Evolutionary conservation across 2,329 filamentous ascomycete genomes (phyloP).

Genomic region (Aspergillus amoenus): DNA sequence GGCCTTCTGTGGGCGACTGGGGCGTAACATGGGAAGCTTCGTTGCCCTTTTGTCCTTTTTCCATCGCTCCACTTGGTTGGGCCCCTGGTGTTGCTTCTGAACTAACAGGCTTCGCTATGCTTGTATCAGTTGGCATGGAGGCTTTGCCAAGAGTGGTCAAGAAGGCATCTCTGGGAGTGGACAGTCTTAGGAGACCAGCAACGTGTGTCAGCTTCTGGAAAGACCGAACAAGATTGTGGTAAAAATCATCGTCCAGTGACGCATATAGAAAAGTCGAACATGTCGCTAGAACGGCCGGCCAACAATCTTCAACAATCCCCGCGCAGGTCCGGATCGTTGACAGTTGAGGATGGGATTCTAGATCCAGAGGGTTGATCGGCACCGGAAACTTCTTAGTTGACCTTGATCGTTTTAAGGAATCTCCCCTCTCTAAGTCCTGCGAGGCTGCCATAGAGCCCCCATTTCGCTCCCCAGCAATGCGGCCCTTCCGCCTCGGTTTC

Average conservation of each 20-base stretch:
- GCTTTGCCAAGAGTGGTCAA: constrained; percentile 91
- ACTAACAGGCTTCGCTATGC: constrained; percentile 22
- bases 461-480: constrained; percentile 39
- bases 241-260: constrained; percentile 88
- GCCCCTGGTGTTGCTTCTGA: constrained; percentile 18
- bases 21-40: constrained; percentile 27
- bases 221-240: constrained; percentile 84
- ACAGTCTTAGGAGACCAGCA: constrained; percentile 78
- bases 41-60: constrained; percentile 32
- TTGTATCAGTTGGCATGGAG: constrained; percentile 76
- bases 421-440: constrained; percentile 32
- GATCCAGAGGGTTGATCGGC: constrained; percentile 76
- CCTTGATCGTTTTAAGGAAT: constrained; percentile 25
- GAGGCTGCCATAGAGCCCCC: constrained; percentile 31
- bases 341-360: constrained; percentile 71
- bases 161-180: constrained; percentile 89
- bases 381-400: constrained; percentile 32
- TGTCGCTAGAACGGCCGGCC: constrained; percentile 91
- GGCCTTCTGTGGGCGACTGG: constrained; percentile 27
- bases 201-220: constrained; percentile 97
- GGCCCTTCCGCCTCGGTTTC: constrained; percentile 50
- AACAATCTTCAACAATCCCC: constrained; percentile 83
- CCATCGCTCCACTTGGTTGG: constrained; percentile 21
- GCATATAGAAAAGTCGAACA: constrained; percentile 95
- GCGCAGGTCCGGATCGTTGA: constrained; percentile 74